These are phyloP conservation scores for Zangia roseola DNA, from an alignment of 768 basidiomycete species.

Conservation along the genomic window DNA sequence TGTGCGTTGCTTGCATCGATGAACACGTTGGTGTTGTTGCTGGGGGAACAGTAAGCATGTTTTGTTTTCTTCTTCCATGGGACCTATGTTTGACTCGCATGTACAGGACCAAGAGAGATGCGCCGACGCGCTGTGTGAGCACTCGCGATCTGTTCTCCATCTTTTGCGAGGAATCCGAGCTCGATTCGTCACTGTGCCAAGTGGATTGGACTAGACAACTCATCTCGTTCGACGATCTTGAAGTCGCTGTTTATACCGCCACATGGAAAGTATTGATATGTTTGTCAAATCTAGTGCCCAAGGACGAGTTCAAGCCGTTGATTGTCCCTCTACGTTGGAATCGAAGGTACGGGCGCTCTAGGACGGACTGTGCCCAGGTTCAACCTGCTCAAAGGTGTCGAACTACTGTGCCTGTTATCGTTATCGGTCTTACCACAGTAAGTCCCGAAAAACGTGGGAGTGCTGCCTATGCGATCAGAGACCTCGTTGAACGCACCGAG, in stretches of 20 bases:
- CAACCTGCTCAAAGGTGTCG: slow-evolving; percentile 77
- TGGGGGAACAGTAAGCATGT: slow-evolving; percentile 77
- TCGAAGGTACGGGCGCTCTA: slow-evolving; percentile 81
- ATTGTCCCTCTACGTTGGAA: slow-evolving; percentile 87
- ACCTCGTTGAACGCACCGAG: slow-evolving; percentile 86
- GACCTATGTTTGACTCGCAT: not conserved
- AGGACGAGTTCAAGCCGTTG: slow-evolving; percentile 89
- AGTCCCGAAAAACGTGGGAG: slow-evolving; percentile 95
- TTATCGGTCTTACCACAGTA: slow-evolving; percentile 90
- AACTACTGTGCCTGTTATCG: slow-evolving; percentile 82
- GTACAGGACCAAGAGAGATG: slow-evolving; percentile 75
- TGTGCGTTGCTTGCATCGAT: slow-evolving; percentile 77
- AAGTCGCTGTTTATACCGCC: slow-evolving; percentile 72
- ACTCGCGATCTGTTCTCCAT: slow-evolving; percentile 74
- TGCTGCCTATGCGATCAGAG: slow-evolving; percentile 92
- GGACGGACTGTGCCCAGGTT: slow-evolving; percentile 83
- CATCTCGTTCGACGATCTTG: slow-evolving; percentile 77
- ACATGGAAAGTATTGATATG: slow-evolving; percentile 81
- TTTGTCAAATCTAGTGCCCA: slow-evolving; percentile 89
- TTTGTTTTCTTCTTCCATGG: not conserved
- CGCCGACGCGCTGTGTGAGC: slow-evolving; percentile 68
- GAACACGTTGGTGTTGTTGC: slow-evolving; percentile 82
- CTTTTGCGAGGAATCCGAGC: too few relatives aligned
- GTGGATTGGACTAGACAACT: slow-evolving; percentile 95
- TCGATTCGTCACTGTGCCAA: slow-evolving; percentile 84